phyloP scores from a whole-genome alignment of 768 basidiomycete genomes.

The Mycena kentingensis region DNA sequence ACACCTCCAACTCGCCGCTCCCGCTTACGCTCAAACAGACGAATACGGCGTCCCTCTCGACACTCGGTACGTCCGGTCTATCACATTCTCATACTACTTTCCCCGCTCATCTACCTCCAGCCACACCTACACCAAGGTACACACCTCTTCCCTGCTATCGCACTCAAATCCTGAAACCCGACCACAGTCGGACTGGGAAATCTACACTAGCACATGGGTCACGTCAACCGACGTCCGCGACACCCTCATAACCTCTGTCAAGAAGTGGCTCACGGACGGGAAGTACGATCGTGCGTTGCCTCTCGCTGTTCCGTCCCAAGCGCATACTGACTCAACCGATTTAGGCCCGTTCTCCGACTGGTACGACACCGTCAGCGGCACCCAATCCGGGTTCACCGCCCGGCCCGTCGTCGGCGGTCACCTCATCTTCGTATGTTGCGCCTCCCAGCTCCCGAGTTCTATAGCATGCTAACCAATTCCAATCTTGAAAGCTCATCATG shows the following conservation, averaged over 20 bases:
- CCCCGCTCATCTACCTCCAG: not conserved
- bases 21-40: conserved; percentile 1
- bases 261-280: conserved; percentile 34
- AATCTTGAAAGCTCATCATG: too few relatives aligned
- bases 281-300: not conserved
- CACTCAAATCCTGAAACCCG: not conserved
- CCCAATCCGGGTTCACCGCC: conserved; percentile 38
- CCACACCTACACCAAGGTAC: conserved; percentile 39
- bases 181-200: conserved; percentile 37
- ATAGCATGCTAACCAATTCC: too few relatives aligned
- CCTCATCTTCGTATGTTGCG: conserved; percentile 23
- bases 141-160: conserved; percentile 9
- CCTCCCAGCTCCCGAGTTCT: too few relatives aligned
- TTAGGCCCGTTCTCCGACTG: conserved; percentile 38
- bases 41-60: conserved; percentile 35
- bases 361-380: conserved; percentile 42
- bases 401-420: conserved; percentile 46
- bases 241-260: conserved; percentile 37
- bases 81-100: not conserved
- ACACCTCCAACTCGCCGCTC: not conserved
- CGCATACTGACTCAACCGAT: conserved; percentile 17
- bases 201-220: conserved; percentile 43
- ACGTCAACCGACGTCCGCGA: conserved; percentile 34
- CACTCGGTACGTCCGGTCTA: conserved; percentile 28
- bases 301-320: not conserved